Conservation (phyloP, 2,329 filamentous ascomycete species). For the Mycogone perniciosa region DNA sequence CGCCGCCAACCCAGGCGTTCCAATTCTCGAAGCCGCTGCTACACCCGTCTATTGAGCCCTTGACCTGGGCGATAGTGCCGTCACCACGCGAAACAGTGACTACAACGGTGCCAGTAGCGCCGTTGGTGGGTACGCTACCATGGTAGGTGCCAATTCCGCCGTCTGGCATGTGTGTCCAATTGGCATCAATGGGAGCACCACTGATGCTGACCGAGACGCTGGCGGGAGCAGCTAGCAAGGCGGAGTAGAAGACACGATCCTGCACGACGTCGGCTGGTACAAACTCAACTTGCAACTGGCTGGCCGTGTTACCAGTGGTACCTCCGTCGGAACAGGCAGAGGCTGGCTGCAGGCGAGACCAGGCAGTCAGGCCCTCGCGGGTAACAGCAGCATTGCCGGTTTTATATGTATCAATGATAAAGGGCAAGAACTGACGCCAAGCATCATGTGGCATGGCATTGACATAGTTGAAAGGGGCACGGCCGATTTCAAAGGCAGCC, state of each 20-base stretch:
- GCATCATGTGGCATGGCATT: constrained; percentile 34
- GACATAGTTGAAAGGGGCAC: constrained; percentile 41
- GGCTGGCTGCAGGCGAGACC: constrained; percentile 21
- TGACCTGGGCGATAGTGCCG: constrained; percentile 1
- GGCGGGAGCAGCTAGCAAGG: constrained; percentile 21
- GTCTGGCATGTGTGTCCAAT: too few relatives aligned
- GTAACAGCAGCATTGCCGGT: constrained; percentile 17
- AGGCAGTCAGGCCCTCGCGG: too few relatives aligned
- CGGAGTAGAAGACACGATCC: constrained; percentile 20
- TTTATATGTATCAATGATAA: constrained; percentile 30
- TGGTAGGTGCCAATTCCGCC: constrained; percentile 30
- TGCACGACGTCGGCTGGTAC: constrained; percentile 17
- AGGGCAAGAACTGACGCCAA: constrained; percentile 19
- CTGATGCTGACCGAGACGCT: constrained; percentile 24
- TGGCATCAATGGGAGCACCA: constrained; percentile 17
- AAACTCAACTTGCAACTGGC: constrained; percentile 20
- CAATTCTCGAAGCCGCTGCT: constrained; percentile 12
- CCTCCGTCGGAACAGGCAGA: constrained; percentile 19
- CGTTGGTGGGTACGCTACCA: constrained; percentile 21
- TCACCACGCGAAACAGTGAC: constrained; percentile 16
- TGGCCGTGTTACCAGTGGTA: constrained; percentile 24
- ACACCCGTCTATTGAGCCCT: constrained; percentile 10
- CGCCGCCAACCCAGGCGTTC: constrained; percentile 15
- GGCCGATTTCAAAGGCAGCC: too few relatives aligned
- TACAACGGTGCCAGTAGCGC: constrained; percentile 19